phyloP scores from a whole-genome alignment of 441 rosid species.

The Hura crepitans region DNA sequence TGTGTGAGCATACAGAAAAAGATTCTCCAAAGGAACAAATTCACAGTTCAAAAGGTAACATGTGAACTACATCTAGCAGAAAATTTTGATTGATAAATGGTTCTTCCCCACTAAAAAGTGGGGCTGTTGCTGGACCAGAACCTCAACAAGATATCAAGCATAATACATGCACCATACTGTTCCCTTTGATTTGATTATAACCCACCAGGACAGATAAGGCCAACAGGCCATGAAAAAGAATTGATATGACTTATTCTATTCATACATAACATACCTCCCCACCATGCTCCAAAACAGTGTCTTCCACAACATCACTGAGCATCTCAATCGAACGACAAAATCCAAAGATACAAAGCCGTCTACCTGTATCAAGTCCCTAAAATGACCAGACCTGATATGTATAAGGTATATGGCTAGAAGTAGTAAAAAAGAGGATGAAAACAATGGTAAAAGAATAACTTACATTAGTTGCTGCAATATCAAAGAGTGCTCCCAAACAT shows the following conservation, averaged over 20 bases:
- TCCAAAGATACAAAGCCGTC: constrained; percentile 85
- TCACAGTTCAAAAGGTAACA: neutral
- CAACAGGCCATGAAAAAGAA: neutral
- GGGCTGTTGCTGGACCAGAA: constrained; percentile 1
- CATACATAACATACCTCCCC: constrained; percentile 57
- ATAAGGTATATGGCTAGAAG: constrained; percentile 8
- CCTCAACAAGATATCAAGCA: neutral
- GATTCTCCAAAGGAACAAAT: neutral
- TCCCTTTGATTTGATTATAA: neutral
- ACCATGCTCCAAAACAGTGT: constrained; percentile 78
- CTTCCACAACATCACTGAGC: constrained; percentile 92
- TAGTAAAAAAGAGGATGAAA: neutral
- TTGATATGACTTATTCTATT: neutral
- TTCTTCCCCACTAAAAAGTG: neutral
- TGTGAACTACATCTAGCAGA: neutral
- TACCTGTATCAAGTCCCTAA: constrained; percentile 86
- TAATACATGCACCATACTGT: neutral
- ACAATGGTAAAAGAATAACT: constrained; percentile 13
- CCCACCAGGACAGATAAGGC: neutral
- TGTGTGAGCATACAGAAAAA: neutral
- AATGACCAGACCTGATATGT: constrained; percentile 13
- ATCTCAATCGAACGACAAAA: constrained; percentile 92
- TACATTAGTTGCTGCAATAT: constrained; percentile 91
- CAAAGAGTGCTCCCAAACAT: constrained; percentile 83
- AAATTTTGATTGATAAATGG: neutral